Evolutionary conservation across 2,329 filamentous ascomycete species (phyloP).

Genomic region (Aureobasidium lini): DNA sequence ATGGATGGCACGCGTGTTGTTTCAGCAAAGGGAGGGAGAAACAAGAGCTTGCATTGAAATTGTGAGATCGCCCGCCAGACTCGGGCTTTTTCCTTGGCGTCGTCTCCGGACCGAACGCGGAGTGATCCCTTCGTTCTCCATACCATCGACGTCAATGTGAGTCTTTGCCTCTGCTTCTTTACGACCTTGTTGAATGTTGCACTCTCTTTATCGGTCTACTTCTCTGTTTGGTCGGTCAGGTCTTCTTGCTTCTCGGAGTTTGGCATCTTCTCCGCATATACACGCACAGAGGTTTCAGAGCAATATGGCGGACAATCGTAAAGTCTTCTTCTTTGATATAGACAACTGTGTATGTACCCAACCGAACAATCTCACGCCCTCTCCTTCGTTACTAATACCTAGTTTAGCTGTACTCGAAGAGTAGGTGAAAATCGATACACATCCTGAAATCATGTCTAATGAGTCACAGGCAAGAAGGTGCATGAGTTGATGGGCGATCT

Average conservation of each 20-base stretch:
- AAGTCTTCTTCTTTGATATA: slow-evolving; percentile 78
- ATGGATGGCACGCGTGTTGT: slow-evolving; percentile 2
- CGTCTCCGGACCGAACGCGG: neutral
- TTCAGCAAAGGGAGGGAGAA: neutral
- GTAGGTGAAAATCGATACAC: slow-evolving; percentile 34
- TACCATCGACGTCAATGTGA: slow-evolving; percentile 7
- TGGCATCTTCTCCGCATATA: neutral
- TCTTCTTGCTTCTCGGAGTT: neutral
- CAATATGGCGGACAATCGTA: slow-evolving; percentile 31
- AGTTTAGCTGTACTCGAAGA: slow-evolving; percentile 69
- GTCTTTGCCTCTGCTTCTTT: neutral
- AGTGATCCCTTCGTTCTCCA: neutral
- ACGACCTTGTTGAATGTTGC: neutral
- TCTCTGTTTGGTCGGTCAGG: neutral
- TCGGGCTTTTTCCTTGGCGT: neutral
- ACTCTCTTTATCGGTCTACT: neutral
- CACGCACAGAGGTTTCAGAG: neutral
- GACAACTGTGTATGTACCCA: slow-evolving; percentile 74
- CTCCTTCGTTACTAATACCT: neutral
- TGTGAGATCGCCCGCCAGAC: neutral
- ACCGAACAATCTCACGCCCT: neutral
- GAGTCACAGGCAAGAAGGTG: slow-evolving; percentile 53
- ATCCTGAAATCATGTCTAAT: neutral
- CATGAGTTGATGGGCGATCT: slow-evolving; percentile 81
- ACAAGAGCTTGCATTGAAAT: neutral